These are phyloP conservation scores for Phytophthora fragariae DNA, from an alignment of 352 stramenopile genomes.

Conservation along the genomic window DNA sequence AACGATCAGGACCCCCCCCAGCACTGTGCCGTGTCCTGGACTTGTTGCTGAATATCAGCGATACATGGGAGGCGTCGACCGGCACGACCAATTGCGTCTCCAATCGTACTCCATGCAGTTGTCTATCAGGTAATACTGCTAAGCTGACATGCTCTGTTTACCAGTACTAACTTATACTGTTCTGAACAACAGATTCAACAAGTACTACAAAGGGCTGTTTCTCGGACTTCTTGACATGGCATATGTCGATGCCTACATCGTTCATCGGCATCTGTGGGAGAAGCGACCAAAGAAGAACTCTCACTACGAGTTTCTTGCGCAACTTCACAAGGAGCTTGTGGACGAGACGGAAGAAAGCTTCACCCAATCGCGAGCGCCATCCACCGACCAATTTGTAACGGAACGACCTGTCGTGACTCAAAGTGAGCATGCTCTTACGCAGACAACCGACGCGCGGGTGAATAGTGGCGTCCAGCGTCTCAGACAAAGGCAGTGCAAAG, in stretches of 20 bases:
- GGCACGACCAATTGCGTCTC: not conserved
- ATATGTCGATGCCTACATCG: no score
- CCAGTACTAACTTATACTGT: not conserved
- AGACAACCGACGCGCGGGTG: not conserved
- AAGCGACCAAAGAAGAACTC: no score
- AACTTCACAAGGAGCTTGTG: no score
- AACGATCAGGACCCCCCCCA: no score
- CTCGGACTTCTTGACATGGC: no score
- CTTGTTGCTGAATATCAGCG: not conserved
- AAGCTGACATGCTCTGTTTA: not conserved
- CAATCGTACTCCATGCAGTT: not conserved
- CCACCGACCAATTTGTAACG: not conserved
- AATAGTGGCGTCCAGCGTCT: constrained; percentile 6
- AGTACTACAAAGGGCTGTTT: not conserved
- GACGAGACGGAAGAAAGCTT: not conserved
- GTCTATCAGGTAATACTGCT: not conserved
- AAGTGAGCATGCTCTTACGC: not conserved
- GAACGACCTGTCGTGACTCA: not conserved
- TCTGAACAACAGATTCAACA: not conserved
- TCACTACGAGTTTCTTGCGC: no score
- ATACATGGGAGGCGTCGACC: no score
- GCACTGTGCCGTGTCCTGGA: not conserved
- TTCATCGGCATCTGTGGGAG: no score
- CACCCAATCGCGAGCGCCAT: not conserved
- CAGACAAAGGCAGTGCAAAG: constrained; percentile 12